These are phyloP conservation scores for Aspergillus chevalieri DNA, from an alignment of 2,329 filamentous ascomycete species.

Conservation along the genomic window DNA sequence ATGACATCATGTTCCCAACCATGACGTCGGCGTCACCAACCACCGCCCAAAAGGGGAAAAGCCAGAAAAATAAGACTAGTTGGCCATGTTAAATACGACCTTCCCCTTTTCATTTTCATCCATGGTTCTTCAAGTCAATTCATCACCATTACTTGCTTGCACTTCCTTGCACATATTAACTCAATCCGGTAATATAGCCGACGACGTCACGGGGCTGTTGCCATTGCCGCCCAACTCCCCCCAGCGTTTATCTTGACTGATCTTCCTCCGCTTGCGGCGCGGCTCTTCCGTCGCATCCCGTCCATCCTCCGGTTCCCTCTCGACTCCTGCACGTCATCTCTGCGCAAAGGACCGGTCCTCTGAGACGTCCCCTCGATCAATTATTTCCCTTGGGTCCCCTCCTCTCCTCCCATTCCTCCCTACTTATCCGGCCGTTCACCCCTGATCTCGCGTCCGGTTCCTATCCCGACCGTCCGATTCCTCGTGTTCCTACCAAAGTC, in stretches of 20 bases:
- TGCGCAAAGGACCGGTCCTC: constrained; percentile 21
- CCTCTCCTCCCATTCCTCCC: constrained; percentile 1
- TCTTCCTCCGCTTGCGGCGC: constrained; percentile 14
- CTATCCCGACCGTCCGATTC: not conserved
- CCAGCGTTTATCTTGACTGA: not conserved
- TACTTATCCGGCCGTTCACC: constrained; percentile 2
- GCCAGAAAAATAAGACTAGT: not conserved
- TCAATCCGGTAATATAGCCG: constrained; percentile 11
- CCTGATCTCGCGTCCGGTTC: constrained; percentile 1
- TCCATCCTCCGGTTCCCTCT: constrained; percentile 5
- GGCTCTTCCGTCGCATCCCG: constrained; percentile 23
- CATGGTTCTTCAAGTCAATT: not conserved
- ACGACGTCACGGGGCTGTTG: constrained; percentile 18
- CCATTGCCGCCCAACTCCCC: not conserved
- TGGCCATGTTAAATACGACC: not conserved
- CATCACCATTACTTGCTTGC: not conserved
- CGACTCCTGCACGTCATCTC: constrained; percentile 26
- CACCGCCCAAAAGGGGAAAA: too few species aligned
- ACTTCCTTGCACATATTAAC: not conserved
- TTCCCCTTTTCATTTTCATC: not conserved
- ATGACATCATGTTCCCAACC: too few species aligned
- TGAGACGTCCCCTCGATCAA: not conserved
- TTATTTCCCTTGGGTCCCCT: constrained; percentile 1
- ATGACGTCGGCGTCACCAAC: too few species aligned
- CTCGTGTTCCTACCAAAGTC: not conserved